Evolutionary conservation across 2,329 filamentous ascomycete species (phyloP), one percentile per base, ranked within the genome.

Genomic region (Diplodia corticola): DNA sequence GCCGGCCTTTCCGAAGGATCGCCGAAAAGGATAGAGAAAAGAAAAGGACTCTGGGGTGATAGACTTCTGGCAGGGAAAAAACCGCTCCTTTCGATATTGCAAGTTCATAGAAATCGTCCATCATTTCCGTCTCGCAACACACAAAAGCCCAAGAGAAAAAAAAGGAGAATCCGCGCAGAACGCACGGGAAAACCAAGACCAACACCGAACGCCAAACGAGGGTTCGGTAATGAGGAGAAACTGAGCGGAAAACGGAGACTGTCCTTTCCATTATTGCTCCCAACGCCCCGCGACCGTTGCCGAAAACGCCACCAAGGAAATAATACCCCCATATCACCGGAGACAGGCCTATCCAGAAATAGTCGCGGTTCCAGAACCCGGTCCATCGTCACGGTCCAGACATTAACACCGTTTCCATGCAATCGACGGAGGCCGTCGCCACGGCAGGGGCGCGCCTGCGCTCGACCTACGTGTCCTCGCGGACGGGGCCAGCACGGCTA

Each of bases 1-100:
- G 54, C 54, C 33, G 30, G 7, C 40, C 30, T 33, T 54, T 33
- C 54, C 35, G 54, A 57, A 57, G 54, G 54, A 57, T 57, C 35
- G 54, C 54, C 54, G 54, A 57, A 44, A 44, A 44, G 54, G 54
- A 33, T 30, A 33, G 54, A 44, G 33, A 28, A 44, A 37, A 24
- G 22, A 44, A 44, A 44, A 28, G 13, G 24, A 26, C 4, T 40
- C 24, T 35, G 44, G 20, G 20, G 54, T 22, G 54, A 26, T 35
- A 20, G 17, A 35, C 51, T 15, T 35, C 30, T 22, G 17, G 15
- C 15, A n/a, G n/a, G 17, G 15, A 20, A 20, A 44, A 20, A 20
- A 44, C 40, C 40, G 40, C 40, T 44, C 49, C 7, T 53, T 50
- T 50, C 48, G 48, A 24, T 26, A 53, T 30, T 28, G 24, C 49